Percentiles rank a stretch among this genome's conserved stretches.
Evolutionary conservation across 164 flowering plant species (phyloP).

Genomic region (Magnolia officinalis): DNA sequence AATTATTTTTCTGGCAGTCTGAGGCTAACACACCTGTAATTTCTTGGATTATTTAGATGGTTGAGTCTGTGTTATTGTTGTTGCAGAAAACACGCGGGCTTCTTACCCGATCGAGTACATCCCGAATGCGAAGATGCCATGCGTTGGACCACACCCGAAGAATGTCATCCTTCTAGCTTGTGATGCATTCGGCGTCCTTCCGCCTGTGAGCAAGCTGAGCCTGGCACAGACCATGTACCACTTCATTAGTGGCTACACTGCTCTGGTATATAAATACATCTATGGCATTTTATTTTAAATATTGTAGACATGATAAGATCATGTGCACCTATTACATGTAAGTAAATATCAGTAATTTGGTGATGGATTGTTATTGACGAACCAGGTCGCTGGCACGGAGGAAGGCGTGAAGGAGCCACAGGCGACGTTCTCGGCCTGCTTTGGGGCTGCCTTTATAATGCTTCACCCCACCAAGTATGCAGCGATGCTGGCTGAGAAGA

Average conservation of each 20-base stretch:
- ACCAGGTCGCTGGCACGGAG: slow-evolving; percentile 95
- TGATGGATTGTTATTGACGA: neutral
- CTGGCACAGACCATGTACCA: slow-evolving; percentile 99
- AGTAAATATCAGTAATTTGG: neutral
- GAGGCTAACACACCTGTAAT: too few species aligned
- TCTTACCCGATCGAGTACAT: slow-evolving; percentile 96
- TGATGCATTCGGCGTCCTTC: slow-evolving; percentile 98
- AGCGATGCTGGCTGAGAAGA: slow-evolving; percentile 96
- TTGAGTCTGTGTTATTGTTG: neutral
- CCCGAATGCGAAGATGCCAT: slow-evolving; percentile 93
- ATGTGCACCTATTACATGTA: neutral
- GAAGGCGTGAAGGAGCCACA: slow-evolving; percentile 92
- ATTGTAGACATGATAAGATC: too few species aligned
- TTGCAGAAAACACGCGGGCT: slow-evolving; percentile 92
- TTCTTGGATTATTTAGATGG: too few species aligned
- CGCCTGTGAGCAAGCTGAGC: slow-evolving; percentile 96
- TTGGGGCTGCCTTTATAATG: slow-evolving; percentile 99
- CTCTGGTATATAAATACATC: slow-evolving; percentile 55
- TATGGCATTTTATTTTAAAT: too few species aligned
- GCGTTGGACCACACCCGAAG: slow-evolving; percentile 96
- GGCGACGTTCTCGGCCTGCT: slow-evolving; percentile 97
- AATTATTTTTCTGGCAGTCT: too few species aligned
- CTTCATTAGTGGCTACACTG: slow-evolving; percentile 99
- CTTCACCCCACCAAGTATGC: slow-evolving; percentile 97
- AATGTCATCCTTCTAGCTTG: slow-evolving; percentile 94